Percentiles rank a stretch among this genome's conserved stretches.
phyloP scores from a whole-genome alignment of 2,329 filamentous ascomycete genomes.

The Colletotrichum tropicicola region DNA sequence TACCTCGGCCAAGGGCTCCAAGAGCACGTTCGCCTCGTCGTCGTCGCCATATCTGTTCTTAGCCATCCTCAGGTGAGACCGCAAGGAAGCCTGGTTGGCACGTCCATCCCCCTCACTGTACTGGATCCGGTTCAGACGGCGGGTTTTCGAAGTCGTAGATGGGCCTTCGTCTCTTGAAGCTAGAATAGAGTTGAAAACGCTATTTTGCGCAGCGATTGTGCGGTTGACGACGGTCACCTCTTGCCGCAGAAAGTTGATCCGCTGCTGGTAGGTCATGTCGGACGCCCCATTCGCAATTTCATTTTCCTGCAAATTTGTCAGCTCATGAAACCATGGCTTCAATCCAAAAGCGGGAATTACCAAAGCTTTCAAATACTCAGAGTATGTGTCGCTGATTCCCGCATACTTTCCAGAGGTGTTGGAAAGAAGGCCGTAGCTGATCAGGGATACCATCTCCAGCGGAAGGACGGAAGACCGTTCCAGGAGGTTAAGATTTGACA shows the following conservation, averaged over 20 bases:
- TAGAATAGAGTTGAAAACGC: conserved; percentile 39
- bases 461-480: conserved; percentile 50
- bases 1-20: conserved; percentile 17
- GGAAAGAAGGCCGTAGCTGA: conserved; percentile 47
- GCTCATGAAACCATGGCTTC: background rate
- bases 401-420: conserved; percentile 48
- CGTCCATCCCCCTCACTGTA: conserved; percentile 16
- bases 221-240: conserved; percentile 49
- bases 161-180: background rate
- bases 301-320: conserved; percentile 43
- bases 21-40: background rate
- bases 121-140: conserved; percentile 31
- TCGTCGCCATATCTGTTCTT: conserved; percentile 15
- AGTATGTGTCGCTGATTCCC: conserved; percentile 52
- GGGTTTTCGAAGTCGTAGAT: conserved; percentile 13
- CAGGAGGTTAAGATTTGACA: conserved; percentile 43
- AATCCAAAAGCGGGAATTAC: conserved; percentile 38
- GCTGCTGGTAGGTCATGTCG: conserved; percentile 50
- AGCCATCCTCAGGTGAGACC: conserved; percentile 18
- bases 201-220: conserved; percentile 43
- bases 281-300: conserved; percentile 49
- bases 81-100: background rate
- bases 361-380: conserved; percentile 47
- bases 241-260: conserved; percentile 49
- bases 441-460: conserved; percentile 51